Percentiles rank a stretch among this genome's conserved stretches.
These are phyloP conservation scores for Scedosporium dehoogii DNA, from an alignment of 2,329 filamentous ascomycete genomes.

Conservation along the genomic window DNA sequence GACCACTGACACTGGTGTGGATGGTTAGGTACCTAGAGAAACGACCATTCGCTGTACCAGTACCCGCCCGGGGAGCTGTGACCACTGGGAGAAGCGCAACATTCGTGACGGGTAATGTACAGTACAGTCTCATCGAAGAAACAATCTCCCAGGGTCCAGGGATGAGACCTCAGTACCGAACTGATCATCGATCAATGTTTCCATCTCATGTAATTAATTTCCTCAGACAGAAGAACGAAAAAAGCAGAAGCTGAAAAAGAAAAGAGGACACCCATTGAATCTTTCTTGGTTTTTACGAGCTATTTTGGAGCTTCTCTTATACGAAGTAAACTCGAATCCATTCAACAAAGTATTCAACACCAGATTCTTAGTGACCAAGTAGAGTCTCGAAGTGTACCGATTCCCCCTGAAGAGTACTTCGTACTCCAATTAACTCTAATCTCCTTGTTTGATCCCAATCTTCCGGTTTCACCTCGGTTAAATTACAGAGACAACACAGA, in stretches of 20 bases:
- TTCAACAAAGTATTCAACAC: too few relatives aligned
- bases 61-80: not conserved
- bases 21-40: not conserved
- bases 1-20: not conserved
- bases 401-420: too few relatives aligned
- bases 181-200: too few relatives aligned
- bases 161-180: not conserved
- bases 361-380: too few relatives aligned
- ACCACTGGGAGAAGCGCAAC: not conserved
- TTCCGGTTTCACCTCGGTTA: conserved; percentile 5
- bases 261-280: too few relatives aligned
- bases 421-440: not conserved
- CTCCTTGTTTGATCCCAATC: not conserved
- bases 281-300: too few relatives aligned
- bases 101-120: not conserved
- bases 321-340: too few relatives aligned
- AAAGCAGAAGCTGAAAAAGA: too few relatives aligned
- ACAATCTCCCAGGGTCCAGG: not conserved
- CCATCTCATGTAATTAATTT: too few relatives aligned
- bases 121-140: not conserved
- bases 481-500: not conserved
- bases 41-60: not conserved
- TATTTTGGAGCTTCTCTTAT: too few relatives aligned
- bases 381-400: too few relatives aligned
- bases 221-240: too few relatives aligned